A percentile compares a stretch with the other conserved stretches of the same genome.
phyloP scores from a whole-genome alignment of 2,329 filamentous ascomycete species.

The Colletotrichum sp. region DNA sequence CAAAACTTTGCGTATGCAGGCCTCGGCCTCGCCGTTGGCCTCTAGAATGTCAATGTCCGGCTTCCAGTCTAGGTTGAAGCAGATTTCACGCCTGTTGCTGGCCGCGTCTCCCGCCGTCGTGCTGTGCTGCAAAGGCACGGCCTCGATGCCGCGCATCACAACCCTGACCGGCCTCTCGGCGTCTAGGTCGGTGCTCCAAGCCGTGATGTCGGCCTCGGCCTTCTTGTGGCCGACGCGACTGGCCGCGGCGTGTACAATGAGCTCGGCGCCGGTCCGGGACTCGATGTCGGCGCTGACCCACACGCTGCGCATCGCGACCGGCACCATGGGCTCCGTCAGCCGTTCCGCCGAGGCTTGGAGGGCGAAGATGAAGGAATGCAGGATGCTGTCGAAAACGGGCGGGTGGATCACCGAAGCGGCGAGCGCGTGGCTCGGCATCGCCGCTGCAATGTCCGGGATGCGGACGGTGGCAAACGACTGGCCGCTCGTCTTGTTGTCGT shows the following conservation, averaged over 20 bases:
- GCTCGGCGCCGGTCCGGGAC: not conserved
- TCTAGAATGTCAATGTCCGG: not conserved
- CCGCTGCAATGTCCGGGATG: conserved; percentile 22
- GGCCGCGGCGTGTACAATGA: not conserved
- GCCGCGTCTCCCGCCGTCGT: not conserved
- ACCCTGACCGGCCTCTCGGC: not conserved
- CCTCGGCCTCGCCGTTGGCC: not conserved
- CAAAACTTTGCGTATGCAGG: not conserved
- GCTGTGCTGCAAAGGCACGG: not conserved
- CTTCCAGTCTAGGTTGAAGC: not conserved
- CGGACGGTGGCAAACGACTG: not conserved
- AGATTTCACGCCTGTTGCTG: not conserved
- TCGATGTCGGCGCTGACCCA: not conserved
- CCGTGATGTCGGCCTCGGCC: conserved; percentile 1
- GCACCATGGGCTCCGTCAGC: conserved; percentile 1
- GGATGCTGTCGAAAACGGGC: conserved; percentile 31
- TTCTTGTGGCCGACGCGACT: not conserved
- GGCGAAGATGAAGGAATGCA: conserved; percentile 2
- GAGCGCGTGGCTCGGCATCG: conserved; percentile 23
- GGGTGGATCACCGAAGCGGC: conserved; percentile 31
- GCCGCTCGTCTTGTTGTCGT: not conserved
- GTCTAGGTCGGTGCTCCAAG: not conserved
- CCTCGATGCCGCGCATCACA: not conserved
- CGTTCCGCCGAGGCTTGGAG: not conserved
- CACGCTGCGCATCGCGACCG: not conserved